Evolutionary conservation across 257 asterid species (phyloP).

Genomic region (Cinchona pubescens): DNA sequence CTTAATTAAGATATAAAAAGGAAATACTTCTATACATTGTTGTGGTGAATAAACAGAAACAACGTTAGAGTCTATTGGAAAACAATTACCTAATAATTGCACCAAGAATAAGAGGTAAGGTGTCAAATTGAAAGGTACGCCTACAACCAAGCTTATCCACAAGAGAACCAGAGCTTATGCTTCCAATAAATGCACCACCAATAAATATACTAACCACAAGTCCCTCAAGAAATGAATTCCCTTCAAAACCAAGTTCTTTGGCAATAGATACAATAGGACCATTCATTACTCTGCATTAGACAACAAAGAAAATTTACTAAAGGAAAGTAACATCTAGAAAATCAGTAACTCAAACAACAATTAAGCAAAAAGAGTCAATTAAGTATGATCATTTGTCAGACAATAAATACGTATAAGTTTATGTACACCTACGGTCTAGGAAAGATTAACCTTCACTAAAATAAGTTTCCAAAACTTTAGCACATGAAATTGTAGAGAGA

Average conservation of each 20-base stretch:
- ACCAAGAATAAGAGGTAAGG: slow-evolving; percentile 79
- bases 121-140: slow-evolving; percentile 67
- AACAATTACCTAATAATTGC: slow-evolving; percentile 57
- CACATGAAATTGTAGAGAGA: background rate
- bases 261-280: slow-evolving; percentile 83
- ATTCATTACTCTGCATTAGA: slow-evolving; percentile 71
- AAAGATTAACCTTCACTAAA: too few species aligned
- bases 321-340: background rate
- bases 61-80: background rate
- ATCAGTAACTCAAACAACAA: background rate
- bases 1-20: background rate
- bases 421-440: too few species aligned
- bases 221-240: slow-evolving; percentile 75
- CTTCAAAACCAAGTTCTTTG: slow-evolving; percentile 81
- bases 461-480: background rate
- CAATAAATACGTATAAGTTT: too few species aligned
- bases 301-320: background rate
- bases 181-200: slow-evolving; percentile 84
- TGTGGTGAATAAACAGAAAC: background rate
- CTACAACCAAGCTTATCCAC: slow-evolving; percentile 80
- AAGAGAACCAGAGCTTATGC: slow-evolving; percentile 63
- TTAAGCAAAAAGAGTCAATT: too few species aligned
- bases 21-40: background rate
- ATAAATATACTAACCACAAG: slow-evolving; percentile 87
- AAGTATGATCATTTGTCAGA: too few species aligned